phyloP scores from a whole-genome alignment of 495 filamentous ascomycete genomes.

The Parathielavia appendiculata region DNA sequence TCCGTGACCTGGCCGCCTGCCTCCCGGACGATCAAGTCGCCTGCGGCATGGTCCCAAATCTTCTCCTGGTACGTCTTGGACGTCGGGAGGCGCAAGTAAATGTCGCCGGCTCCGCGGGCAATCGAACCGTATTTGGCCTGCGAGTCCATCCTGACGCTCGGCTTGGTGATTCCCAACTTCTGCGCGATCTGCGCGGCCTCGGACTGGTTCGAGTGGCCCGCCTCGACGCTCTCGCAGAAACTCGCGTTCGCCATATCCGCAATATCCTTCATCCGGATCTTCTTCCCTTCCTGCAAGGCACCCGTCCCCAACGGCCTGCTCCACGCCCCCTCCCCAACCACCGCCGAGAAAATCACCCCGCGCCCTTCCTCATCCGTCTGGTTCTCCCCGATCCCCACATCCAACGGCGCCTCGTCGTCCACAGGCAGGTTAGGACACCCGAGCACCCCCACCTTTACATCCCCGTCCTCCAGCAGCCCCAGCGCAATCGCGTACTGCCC shows the following conservation, averaged over 20 bases:
- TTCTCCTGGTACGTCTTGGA: constrained; percentile 91
- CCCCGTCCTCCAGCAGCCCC: constrained; percentile 85
- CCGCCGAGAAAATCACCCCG: constrained; percentile 80
- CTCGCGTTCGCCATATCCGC: constrained; percentile 69
- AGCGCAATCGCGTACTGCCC: constrained; percentile 97
- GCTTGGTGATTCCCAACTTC: constrained; percentile 76
- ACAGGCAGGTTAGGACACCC: constrained; percentile 93
- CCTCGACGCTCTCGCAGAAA: constrained; percentile 94
- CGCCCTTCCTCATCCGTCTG: constrained; percentile 60
- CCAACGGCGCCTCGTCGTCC: constrained; percentile 64
- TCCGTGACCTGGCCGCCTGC: constrained; percentile 91
- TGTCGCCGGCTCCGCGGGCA: constrained; percentile 89
- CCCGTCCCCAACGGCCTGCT: constrained; percentile 64
- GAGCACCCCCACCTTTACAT: constrained; percentile 88
- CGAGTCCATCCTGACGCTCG: constrained; percentile 88
- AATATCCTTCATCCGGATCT: constrained; percentile 72
- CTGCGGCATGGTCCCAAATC: constrained; percentile 99
- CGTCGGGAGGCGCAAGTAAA: constrained; percentile 84
- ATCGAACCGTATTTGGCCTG: constrained; percentile 97
- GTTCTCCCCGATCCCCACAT: constrained; percentile 60
- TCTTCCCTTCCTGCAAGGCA: constrained; percentile 51
- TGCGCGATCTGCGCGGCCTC: constrained; percentile 80
- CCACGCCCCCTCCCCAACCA: constrained; percentile 68
- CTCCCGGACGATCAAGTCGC: constrained; percentile 88
- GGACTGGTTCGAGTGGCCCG: constrained; percentile 80